Evolutionary conservation across 176 grass and related monocot species (phyloP).

Genomic region (Carex pumila): DNA sequence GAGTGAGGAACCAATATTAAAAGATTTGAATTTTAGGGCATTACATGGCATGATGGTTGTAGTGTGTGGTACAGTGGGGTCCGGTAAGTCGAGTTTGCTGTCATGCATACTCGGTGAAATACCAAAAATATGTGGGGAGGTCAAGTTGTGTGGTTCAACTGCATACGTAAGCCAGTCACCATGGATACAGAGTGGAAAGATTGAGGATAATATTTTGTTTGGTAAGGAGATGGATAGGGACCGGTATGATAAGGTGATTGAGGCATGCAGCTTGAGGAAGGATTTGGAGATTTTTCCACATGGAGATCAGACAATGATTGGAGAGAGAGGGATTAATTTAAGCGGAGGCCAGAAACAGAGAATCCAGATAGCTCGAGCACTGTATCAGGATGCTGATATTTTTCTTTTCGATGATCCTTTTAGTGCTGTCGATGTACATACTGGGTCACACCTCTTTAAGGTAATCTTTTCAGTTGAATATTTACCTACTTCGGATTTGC

Average conservation of each 20-base stretch:
- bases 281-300: conserved; percentile 47
- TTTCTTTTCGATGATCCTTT: conserved; percentile 78
- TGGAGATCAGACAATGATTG: conserved; percentile 65
- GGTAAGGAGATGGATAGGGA: conserved; percentile 30
- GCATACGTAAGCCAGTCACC: conserved; percentile 61
- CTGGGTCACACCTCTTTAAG: conserved; percentile 57
- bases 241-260: conserved; percentile 38
- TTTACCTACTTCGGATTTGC: neutral
- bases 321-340: conserved; percentile 76
- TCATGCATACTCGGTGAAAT: conserved; percentile 72
- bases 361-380: conserved; percentile 54
- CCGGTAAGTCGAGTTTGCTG: conserved; percentile 68
- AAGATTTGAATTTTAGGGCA: conserved; percentile 42
- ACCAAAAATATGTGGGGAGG: conserved; percentile 52
- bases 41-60: conserved; percentile 43
- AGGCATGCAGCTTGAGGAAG: conserved; percentile 44
- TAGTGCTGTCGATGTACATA: conserved; percentile 64
- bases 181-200: conserved; percentile 68
- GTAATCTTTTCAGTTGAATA: conserved; percentile 23
- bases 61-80: conserved; percentile 67
- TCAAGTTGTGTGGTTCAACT: conserved; percentile 39
- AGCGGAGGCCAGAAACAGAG: conserved; percentile 67
- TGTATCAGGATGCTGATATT: conserved; percentile 70
- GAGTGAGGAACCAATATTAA: conserved; percentile 29
- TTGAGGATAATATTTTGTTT: conserved; percentile 58